phyloP scores from a whole-genome alignment of 495 filamentous ascomycete species.

The Podospora australis region DNA sequence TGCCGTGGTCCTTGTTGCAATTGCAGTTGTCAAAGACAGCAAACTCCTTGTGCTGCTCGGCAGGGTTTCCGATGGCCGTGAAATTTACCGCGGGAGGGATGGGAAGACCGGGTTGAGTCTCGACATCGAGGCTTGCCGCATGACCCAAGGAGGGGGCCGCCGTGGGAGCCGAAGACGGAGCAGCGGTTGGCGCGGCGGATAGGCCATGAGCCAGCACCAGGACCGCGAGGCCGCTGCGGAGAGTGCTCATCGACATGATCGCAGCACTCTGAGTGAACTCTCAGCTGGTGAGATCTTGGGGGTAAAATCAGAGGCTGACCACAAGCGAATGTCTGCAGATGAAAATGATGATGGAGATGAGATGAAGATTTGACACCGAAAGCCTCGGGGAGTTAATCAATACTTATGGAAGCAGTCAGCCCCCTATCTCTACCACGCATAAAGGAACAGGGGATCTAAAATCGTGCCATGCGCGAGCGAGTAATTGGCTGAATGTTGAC shows the following conservation, averaged over 20 bases:
- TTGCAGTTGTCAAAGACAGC: constrained; percentile 8
- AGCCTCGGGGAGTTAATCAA: no score
- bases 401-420: no score
- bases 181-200: constrained; percentile 6
- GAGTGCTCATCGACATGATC: constrained; percentile 12
- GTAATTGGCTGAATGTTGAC: no score
- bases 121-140: no score
- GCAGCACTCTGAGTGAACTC: background rate
- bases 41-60: constrained; percentile 4
- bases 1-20: constrained; percentile 11
- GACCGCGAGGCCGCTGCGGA: constrained; percentile 14
- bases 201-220: constrained; percentile 8
- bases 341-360: background rate
- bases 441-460: no score
- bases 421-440: no score
- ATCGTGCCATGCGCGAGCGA: no score
- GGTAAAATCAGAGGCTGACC: no score
- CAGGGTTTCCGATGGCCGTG: constrained; percentile 1
- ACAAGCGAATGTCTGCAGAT: no score
- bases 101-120: no score
- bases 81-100: constrained; percentile 3
- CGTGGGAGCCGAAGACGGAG: background rate
- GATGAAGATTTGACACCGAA: no score
- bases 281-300: no score
- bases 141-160: background rate